Evolutionary conservation across 1,284 basidiomycete genomes (phyloP).

Genomic region (Moesziomyces globuligerus): DNA sequence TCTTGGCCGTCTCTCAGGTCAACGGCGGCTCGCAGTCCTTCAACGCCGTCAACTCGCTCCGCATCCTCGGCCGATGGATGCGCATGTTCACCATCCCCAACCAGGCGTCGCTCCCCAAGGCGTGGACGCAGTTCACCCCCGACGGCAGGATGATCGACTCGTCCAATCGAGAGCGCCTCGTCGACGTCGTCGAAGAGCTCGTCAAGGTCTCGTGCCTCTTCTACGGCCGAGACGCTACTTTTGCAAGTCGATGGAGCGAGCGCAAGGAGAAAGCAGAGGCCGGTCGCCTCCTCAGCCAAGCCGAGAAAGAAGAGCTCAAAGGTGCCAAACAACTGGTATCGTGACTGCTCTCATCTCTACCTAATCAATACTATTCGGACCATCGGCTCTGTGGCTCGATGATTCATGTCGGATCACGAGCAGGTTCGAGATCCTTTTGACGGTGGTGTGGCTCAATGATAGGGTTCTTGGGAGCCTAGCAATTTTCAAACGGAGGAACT

Average conservation of each 20-base stretch:
- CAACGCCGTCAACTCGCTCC: conserved; percentile 68
- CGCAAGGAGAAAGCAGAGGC: conserved; percentile 64
- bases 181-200: conserved; percentile 69
- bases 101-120: conserved; percentile 67
- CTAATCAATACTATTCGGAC: no score
- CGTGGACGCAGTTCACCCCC: conserved; percentile 67
- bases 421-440: no score
- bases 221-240: conserved; percentile 53
- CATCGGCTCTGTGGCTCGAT: no score
- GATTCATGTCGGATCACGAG: no score
- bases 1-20: conserved; percentile 50
- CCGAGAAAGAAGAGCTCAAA: conserved; percentile 56
- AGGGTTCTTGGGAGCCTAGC: no score
- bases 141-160: conserved; percentile 65
- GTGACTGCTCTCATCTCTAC: no score
- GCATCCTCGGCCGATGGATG: conserved; percentile 68
- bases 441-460: no score
- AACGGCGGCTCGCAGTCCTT: conserved; percentile 68
- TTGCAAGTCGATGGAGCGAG: conserved; percentile 67
- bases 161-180: conserved; percentile 68
- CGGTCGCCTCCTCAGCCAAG: conserved; percentile 66
- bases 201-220: conserved; percentile 63
- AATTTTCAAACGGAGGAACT: no score
- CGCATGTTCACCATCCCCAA: conserved; percentile 60
- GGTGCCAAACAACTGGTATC: no score